Conservation (phyloP, 1,139 yeast genomes). For the Yamadazyma trypodendri region DNA sequence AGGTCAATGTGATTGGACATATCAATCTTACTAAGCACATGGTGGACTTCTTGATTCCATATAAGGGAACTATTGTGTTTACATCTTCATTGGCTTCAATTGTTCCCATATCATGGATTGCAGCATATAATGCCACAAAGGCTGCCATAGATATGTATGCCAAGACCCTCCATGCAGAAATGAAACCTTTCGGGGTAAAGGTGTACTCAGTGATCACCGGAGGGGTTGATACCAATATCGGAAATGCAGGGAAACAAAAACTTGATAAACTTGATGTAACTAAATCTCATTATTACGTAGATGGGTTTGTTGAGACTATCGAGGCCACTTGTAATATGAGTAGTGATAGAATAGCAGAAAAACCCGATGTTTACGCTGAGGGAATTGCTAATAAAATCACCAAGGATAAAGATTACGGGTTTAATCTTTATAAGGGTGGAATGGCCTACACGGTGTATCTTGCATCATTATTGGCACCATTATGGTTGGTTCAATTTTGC, state of each 20-base stretch:
- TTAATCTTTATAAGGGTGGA: constrained; percentile 17
- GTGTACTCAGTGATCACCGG: constrained; percentile 37
- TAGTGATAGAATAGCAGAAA: constrained; percentile 18
- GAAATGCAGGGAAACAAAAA: constrained; percentile 6
- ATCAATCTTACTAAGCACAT: constrained; percentile 36
- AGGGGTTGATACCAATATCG: constrained; percentile 37
- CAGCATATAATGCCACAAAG: constrained; percentile 35
- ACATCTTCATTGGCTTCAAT: constrained; percentile 38
- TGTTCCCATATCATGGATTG: constrained; percentile 35
- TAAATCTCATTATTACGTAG: constrained; percentile 25
- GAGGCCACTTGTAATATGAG: constrained; percentile 26
- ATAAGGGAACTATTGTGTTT: constrained; percentile 35
- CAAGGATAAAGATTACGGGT: constrained; percentile 6
- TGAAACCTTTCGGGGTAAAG: constrained; percentile 36
- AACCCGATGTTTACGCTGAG: constrained; percentile 31
- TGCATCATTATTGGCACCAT: constrained; percentile 25
- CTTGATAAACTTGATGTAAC: too few species aligned
- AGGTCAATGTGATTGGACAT: constrained; percentile 39
- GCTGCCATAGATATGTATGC: constrained; percentile 19
- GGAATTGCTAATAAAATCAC: constrained; percentile 26
- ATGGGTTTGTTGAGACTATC: constrained; percentile 29
- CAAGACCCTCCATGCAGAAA: constrained; percentile 14
- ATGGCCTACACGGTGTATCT: constrained; percentile 25
- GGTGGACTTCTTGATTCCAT: constrained; percentile 28
- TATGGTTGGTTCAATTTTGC: constrained; percentile 28